Base-by-base conservation (phyloP, 1,284 basidiomycete genomes). In the Irpex sp. region DNA sequence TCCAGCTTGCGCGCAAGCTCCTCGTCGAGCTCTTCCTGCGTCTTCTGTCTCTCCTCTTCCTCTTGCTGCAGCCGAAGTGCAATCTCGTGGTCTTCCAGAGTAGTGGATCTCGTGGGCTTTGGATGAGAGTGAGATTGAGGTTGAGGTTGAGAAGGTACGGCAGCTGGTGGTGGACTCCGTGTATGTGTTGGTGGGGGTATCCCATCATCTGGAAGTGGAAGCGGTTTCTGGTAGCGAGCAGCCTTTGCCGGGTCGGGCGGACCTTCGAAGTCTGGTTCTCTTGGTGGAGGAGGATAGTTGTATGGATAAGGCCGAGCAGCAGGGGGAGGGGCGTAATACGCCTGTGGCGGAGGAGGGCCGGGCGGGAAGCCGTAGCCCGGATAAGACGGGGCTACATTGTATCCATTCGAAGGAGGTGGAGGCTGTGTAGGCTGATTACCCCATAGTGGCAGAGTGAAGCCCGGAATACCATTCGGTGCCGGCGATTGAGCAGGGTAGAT, bases 21-120 rank as follows among this genome's bases (percentile, higher is more conserved):
- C 58, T 63, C 65, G 44, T 77, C 76, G 37, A 64, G 64, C 60
- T 73, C 71, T 64, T 77, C 79, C 66, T 73, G 72, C 67, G 80
- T 52, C 21, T 70, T 71, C 67, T 72, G 73, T 31, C 73, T 63
- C 63, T 75, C 76, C 63, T 77, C 78, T 66, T 82, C 79, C 63
- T 74, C 73, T 49, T 69, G 69, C 65, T 81, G 79, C 52, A 69
- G 21, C 61, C 38, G 36, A 7, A 19, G 9, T 58, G 71, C 74
- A 11, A 72, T 60, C 61, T 74, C 73, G 55, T 65, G 72, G 61
- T 68, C 72, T 61, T 70, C 67, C 51, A 68, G 64, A 31, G 21
- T 40, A 44, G 57, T 68, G 60, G 19, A 51, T 48, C 52, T 57
- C 57, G 54, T 51, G n/a, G 64, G 57, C 11, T 64, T 62, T 8